Evolutionary conservation across 2,329 filamentous ascomycete species (phyloP).

Genomic region (Diaporthe batatas): DNA sequence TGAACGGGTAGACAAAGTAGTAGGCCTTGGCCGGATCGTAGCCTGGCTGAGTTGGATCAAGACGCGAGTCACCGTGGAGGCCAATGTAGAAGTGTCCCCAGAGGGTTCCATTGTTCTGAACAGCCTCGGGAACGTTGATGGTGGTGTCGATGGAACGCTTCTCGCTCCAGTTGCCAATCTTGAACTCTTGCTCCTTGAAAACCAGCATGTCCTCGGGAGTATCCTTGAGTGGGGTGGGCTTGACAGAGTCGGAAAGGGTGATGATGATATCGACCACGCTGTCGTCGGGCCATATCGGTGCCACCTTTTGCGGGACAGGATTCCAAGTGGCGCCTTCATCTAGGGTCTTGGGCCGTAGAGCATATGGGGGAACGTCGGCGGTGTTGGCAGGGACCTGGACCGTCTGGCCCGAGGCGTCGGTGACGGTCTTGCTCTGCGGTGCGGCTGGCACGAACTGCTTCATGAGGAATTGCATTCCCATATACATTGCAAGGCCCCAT

Average conservation of each 20-base stretch:
- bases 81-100: conserved; percentile 95
- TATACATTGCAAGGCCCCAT: conserved; percentile 68
- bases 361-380: conserved; percentile 73
- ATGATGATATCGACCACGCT: conserved; percentile 85
- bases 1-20: conserved; percentile 87
- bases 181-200: conserved; percentile 84
- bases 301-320: conserved; percentile 76
- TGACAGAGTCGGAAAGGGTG: conserved; percentile 83
- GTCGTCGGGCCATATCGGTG: conserved; percentile 89
- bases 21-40: conserved; percentile 85
- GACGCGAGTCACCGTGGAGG: conserved; percentile 74
- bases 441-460: conserved; percentile 65
- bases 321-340: conserved; percentile 74
- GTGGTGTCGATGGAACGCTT: conserved; percentile 81
- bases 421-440: conserved; percentile 61
- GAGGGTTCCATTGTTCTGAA: conserved; percentile 92
- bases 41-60: conserved; percentile 79
- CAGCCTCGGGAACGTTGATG: conserved; percentile 81
- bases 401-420: conserved; percentile 65
- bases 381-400: conserved; percentile 68
- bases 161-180: conserved; percentile 83
- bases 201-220: conserved; percentile 78
- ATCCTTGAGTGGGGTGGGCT: conserved; percentile 75
- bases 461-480: conserved; percentile 71
- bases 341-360: conserved; percentile 71